Evolutionary conservation across 768 basidiomycete species (phyloP).

Genomic region (Collybia sordida): DNA sequence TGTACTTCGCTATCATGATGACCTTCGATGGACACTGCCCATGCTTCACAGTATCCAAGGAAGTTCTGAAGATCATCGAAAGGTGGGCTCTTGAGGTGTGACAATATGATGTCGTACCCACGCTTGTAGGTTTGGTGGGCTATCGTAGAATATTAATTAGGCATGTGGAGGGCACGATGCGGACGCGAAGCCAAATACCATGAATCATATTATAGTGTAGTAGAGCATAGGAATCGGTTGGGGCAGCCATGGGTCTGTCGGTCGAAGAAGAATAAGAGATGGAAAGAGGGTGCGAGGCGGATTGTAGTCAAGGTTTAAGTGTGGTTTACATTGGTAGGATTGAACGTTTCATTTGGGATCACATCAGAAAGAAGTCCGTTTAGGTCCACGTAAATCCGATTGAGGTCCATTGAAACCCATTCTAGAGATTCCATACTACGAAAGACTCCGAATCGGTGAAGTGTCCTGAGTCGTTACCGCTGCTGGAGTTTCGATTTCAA

Average conservation of each 20-base stretch:
- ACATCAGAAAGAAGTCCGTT: constrained; percentile 8
- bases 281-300: neutral
- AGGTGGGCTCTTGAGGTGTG: constrained; percentile 32
- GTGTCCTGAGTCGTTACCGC: too few relatives aligned
- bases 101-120: constrained; percentile 33
- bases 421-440: too few relatives aligned
- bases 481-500: too few relatives aligned
- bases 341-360: neutral
- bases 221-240: constrained; percentile 18
- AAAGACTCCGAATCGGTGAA: neutral
- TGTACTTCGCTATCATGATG: constrained; percentile 36
- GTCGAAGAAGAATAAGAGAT: neutral
- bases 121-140: constrained; percentile 36
- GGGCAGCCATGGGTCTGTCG: constrained; percentile 9
- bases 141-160: constrained; percentile 4
- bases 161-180: neutral
- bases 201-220: constrained; percentile 16
- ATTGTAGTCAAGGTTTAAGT: neutral
- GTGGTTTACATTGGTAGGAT: neutral
- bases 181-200: constrained; percentile 1
- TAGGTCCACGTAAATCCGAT: neutral
- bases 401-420: neutral
- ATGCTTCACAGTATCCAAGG: constrained; percentile 37
- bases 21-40: constrained; percentile 29
- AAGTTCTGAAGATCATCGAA: constrained; percentile 35